These are phyloP conservation scores for Candida suzukii DNA, from an alignment of 805 yeast genomes.

Conservation along the genomic window DNA sequence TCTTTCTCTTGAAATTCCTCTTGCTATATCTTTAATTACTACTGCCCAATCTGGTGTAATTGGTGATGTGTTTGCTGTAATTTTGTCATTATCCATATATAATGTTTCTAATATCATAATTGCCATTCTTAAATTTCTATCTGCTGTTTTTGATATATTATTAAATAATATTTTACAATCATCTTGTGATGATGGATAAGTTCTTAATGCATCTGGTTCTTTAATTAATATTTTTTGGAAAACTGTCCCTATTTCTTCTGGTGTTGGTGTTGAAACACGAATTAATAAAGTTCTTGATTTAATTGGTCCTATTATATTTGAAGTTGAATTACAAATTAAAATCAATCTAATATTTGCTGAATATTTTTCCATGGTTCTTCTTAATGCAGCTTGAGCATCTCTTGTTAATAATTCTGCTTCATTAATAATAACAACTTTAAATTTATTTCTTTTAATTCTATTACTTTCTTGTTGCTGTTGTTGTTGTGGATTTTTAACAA, in stretches of 20 bases:
- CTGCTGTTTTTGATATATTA: constrained; percentile 46
- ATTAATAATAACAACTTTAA: constrained; percentile 78
- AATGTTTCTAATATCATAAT: constrained; percentile 78
- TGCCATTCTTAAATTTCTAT: constrained; percentile 73
- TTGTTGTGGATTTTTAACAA: constrained; percentile 18
- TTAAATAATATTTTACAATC: constrained; percentile 31
- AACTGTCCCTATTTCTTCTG: constrained; percentile 48
- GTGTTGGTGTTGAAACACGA: constrained; percentile 79
- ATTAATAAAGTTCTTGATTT: constrained; percentile 85
- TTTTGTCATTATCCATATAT: constrained; percentile 56
- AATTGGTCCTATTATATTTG: constrained; percentile 89
- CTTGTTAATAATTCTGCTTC: constrained; percentile 86
- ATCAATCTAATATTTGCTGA: constrained; percentile 81
- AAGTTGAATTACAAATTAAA: constrained; percentile 81
- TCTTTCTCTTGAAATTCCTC: constrained; percentile 50
- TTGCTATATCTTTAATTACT: constrained; percentile 64
- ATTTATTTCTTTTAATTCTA: constrained; percentile 35
- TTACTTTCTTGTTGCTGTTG: neutral
- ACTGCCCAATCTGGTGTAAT: constrained; percentile 84
- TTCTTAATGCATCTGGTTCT: constrained; percentile 36
- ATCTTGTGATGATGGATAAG: constrained; percentile 27
- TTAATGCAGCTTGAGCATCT: constrained; percentile 92
- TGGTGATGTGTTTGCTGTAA: constrained; percentile 40
- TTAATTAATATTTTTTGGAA: constrained; percentile 47
- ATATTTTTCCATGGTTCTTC: constrained; percentile 95